Conservation (phyloP, 2,329 filamentous ascomycete species). For the Epichloe gansuensis region DNA sequence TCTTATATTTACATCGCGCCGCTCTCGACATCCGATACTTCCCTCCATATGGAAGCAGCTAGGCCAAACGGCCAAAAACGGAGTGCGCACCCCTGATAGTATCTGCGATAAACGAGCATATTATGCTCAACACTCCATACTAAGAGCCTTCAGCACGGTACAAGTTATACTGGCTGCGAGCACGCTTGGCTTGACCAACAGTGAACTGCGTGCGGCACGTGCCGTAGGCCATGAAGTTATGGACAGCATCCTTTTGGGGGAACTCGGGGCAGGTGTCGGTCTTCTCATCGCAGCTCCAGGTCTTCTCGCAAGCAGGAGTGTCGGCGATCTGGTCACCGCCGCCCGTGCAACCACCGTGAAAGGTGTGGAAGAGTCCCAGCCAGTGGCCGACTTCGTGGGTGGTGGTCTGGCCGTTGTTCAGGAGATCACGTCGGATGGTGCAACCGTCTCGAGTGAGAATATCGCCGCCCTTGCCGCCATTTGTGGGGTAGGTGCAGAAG, state of each 20-base stretch:
- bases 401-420: constrained; percentile 11
- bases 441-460: constrained; percentile 9
- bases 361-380: constrained; percentile 31
- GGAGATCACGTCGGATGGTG: constrained; percentile 7
- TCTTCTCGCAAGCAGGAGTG: constrained; percentile 21
- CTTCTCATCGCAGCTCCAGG: constrained; percentile 18
- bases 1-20: neutral
- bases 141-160: neutral
- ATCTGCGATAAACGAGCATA: too few species aligned
- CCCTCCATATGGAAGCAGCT: too few species aligned
- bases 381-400: constrained; percentile 31
- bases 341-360: constrained; percentile 21
- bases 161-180: neutral
- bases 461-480: constrained; percentile 11
- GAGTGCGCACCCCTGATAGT: too few species aligned
- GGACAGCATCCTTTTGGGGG: constrained; percentile 13
- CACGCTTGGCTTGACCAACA: neutral
- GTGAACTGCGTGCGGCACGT: constrained; percentile 1
- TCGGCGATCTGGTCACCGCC: constrained; percentile 25
- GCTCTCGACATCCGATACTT: neutral
- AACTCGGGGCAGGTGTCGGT: constrained; percentile 16
- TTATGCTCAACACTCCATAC: too few species aligned
- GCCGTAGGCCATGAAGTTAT: constrained; percentile 17
- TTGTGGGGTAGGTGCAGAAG: neutral
- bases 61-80: too few species aligned